Conservation (phyloP, 1,284 basidiomycete species). For the Cryptococcus sp. region DNA sequence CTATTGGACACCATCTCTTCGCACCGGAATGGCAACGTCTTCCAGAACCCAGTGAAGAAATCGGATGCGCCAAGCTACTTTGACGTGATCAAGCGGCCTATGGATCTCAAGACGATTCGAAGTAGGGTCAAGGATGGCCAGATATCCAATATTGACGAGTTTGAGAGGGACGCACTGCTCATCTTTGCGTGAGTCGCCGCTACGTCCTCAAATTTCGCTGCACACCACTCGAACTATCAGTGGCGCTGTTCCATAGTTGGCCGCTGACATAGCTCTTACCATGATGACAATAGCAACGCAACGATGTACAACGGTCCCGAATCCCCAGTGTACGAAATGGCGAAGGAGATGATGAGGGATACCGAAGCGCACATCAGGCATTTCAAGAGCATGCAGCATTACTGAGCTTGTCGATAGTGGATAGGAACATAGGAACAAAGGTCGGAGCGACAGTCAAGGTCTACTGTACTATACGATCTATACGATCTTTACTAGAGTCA, state of each 20-base stretch:
- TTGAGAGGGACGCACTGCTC: conserved; percentile 82
- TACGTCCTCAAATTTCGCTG: no score
- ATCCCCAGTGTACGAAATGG: conserved; percentile 80
- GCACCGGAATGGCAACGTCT: conserved; percentile 83
- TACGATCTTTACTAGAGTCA: no score
- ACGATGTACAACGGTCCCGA: conserved; percentile 90
- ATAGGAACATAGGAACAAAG: no score
- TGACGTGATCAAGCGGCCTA: conserved; percentile 85
- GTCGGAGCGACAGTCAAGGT: no score
- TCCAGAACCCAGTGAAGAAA: conserved; percentile 83
- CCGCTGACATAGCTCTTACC: background rate
- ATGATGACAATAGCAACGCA: conserved; percentile 64
- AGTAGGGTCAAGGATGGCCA: conserved; percentile 75
- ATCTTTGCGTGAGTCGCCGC: conserved; percentile 69
- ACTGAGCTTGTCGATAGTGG: conserved; percentile 5
- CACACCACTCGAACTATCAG: background rate
- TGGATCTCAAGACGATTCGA: conserved; percentile 89
- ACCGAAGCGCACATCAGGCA: conserved; percentile 74
- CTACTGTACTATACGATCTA: no score
- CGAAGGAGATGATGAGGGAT: conserved; percentile 90
- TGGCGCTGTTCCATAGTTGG: background rate
- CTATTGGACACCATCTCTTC: conserved; percentile 78
- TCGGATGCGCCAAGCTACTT: conserved; percentile 83
- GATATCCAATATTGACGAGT: conserved; percentile 77
- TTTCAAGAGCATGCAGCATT: conserved; percentile 59